Evolutionary conservation across 495 filamentous ascomycete species (phyloP).

Genomic region (Rostrohypoxylon terebratum): DNA sequence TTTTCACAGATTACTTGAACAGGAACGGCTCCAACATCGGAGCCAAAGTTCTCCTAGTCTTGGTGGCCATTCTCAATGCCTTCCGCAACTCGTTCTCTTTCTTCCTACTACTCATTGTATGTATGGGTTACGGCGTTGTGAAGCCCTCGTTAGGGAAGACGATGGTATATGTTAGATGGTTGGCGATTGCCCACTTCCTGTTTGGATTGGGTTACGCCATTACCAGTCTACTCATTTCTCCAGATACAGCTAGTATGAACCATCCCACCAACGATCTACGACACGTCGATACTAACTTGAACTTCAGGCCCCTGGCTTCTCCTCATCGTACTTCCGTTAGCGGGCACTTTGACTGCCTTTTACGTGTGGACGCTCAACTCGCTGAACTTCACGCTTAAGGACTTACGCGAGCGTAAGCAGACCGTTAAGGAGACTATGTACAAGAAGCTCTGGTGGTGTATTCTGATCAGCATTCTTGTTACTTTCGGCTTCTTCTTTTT

Average conservation of each 20-base stretch:
- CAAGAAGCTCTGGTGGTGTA: conserved; percentile 98
- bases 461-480: conserved; percentile 88
- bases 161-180: conserved; percentile 93
- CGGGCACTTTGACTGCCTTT: conserved; percentile 93
- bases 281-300: conserved; percentile 48
- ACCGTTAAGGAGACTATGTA: conserved; percentile 95
- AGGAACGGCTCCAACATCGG: conserved; percentile 84
- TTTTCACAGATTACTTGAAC: conserved; percentile 82
- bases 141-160: conserved; percentile 92
- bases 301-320: conserved; percentile 86
- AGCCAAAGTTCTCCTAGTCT: conserved; percentile 84
- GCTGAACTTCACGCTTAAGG: conserved; percentile 93
- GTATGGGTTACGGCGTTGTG: conserved; percentile 99
- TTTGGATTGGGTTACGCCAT: conserved; percentile 95
- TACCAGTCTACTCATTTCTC: conserved; percentile 88
- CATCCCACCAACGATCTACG: neutral
- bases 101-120: conserved; percentile 97
- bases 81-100: conserved; percentile 97
- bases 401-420: conserved; percentile 92
- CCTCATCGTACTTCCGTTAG: conserved; percentile 91
- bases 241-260: conserved; percentile 73
- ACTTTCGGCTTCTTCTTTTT: conserved; percentile 97
- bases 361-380: conserved; percentile 99
- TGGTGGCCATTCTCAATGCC: conserved; percentile 92
- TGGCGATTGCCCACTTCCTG: conserved; percentile 91